Base-by-base conservation (phyloP, 495 filamentous ascomycete genomes). In the Podospora bellae-mahoneyi region DNA sequence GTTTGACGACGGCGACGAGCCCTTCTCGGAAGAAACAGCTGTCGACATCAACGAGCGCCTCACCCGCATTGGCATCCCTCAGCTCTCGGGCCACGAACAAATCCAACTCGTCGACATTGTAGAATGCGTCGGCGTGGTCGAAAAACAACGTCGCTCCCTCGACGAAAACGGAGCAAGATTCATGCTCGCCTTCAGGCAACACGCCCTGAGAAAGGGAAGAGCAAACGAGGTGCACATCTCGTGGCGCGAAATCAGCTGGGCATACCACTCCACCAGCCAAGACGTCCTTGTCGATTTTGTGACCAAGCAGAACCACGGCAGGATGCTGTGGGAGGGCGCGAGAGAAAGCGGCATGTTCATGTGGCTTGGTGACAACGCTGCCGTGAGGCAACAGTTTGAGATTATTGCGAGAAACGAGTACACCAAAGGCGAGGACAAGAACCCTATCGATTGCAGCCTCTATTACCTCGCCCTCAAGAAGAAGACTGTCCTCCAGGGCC, bases 241-340 rank as follows among this genome's bases (percentile, higher is more conserved):
- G 4, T 99, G 93, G 92, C 84, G 96, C 76, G 94, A 97, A 73
- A 94, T 97, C 66, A 89, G 90, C 60, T 98, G 94, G 93, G 96
- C 94, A 23, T 94, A 90, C 71, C 93, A 97, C 77, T 96, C 92
- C 69, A 84, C 80, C 16, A 97, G 92, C 65, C 95, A 99, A 77
- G 96, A 98, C 75, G 95, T 98, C 56, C 81, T 99, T 7, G 80
- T 92, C 1, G 94, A 97, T 76, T 86, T 97, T 68, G 90, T 97
- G n/a, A 90, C 89, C 7, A 81, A 85, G 19, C 92, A 95, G 69
- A 92, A 90, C 77, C 87, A 91, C 71, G 88, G 88, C 0, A 87
- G 87, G 66, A 81, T 97, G 81, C 79, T 89, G 13, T 99, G 95
- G 95, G 85, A 88, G 71, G 84, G 92, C 68, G 95, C 95, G 16